Percentiles rank a stretch among this genome's conserved stretches.
These are phyloP conservation scores for Grifola frondosa DNA, from an alignment of 1,284 basidiomycete genomes.

Conservation along the genomic window DNA sequence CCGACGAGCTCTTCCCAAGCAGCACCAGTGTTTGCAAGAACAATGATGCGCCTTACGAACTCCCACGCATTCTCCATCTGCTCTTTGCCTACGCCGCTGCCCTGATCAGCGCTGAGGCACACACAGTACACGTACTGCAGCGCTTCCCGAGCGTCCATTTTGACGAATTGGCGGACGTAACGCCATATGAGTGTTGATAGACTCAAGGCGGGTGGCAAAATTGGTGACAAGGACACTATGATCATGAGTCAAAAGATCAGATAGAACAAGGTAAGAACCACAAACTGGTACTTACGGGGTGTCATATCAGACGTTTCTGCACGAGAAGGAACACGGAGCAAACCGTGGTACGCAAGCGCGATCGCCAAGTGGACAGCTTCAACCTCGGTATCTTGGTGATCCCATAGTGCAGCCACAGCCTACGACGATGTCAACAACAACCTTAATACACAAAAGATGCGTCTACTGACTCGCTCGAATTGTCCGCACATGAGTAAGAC, in stretches of 20 bases:
- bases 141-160: conserved; percentile 90
- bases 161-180: conserved; percentile 89
- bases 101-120: conserved; percentile 78
- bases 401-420: conserved; percentile 91
- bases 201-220: conserved; percentile 70
- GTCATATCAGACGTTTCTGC: conserved; percentile 81
- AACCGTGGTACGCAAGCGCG: conserved; percentile 90
- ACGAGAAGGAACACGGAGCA: conserved; percentile 80
- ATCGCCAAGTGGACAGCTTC: conserved; percentile 96
- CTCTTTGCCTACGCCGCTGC: conserved; percentile 69
- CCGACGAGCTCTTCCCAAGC: conserved; percentile 91
- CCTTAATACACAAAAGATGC: not conserved
- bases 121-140: conserved; percentile 95
- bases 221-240: conserved; percentile 65
- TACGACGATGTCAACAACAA: conserved; percentile 27
- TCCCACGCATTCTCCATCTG: conserved; percentile 88
- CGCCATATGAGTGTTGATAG: conserved; percentile 89
- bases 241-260: conserved; percentile 9
- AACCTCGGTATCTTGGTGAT: conserved; percentile 84
- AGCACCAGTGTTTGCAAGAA: conserved; percentile 81
- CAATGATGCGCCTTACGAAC: conserved; percentile 84
- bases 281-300: conserved; percentile 56
- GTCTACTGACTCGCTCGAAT: conserved; percentile 80
- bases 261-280: not conserved
- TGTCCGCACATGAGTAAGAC: conserved; percentile 91